Percentiles rank a stretch among this genome's conserved stretches.
phyloP scores from a whole-genome alignment of 2,329 filamentous ascomycete genomes.

The Aureobasidium sp. region DNA sequence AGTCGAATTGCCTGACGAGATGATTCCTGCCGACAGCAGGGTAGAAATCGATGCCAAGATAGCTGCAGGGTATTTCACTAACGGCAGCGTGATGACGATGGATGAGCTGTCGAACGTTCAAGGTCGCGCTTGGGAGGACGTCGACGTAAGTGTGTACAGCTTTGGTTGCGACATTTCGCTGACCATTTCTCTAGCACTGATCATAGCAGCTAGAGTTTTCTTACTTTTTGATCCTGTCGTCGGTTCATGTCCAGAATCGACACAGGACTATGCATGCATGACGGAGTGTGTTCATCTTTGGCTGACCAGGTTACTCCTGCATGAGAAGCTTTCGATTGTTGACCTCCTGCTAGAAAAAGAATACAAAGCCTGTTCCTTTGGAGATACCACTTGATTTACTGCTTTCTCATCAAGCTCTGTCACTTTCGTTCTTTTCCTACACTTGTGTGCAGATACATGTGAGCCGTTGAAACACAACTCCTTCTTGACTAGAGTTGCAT shows the following conservation, averaged over 20 bases:
- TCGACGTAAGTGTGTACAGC: conserved; percentile 30
- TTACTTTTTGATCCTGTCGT: background rate
- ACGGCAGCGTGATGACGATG: conserved; percentile 78
- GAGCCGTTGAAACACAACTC: background rate
- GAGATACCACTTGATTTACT: background rate
- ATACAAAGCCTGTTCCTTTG: background rate
- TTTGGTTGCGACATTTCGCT: background rate
- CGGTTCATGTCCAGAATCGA: background rate
- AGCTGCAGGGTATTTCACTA: conserved; percentile 80
- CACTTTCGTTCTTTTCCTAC: background rate
- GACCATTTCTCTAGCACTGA: conserved; percentile 3
- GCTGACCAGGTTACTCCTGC: background rate
- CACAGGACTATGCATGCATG: background rate
- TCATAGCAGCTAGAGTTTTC: background rate
- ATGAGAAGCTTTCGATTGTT: background rate
- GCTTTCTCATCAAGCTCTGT: background rate
- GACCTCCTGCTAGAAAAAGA: background rate
- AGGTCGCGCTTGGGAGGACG: conserved; percentile 81
- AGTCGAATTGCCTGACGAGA: conserved; percentile 82
- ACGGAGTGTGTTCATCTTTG: background rate
- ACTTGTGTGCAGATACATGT: background rate
- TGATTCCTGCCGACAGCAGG: conserved; percentile 88
- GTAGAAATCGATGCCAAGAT: conserved; percentile 99
- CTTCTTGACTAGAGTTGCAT: background rate
- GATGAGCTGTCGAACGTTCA: conserved; percentile 79